A percentile compares a stretch with the other conserved stretches of the same genome.
Conservation (phyloP, 2,329 filamentous ascomycete genomes). For the Beauveria pseudobassiana region DNA sequence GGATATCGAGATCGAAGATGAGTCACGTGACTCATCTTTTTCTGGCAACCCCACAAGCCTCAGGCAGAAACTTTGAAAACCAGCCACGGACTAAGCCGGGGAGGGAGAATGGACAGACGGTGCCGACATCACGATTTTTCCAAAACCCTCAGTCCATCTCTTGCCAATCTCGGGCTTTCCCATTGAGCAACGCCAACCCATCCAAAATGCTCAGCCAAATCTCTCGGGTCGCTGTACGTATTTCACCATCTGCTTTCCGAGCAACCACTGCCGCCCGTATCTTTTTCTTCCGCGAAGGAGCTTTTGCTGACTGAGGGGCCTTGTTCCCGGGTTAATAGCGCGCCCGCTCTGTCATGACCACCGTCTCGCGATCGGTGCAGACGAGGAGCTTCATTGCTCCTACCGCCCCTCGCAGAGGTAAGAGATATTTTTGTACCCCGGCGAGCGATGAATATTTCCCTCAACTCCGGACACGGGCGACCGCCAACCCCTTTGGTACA, state of each 20-base stretch:
- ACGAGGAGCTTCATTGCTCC: slow-evolving; percentile 52
- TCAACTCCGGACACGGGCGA: not conserved
- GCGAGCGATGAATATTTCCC: slow-evolving; percentile 1
- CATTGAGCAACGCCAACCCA: slow-evolving; percentile 41
- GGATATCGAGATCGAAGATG: not conserved
- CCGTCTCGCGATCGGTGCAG: slow-evolving; percentile 41
- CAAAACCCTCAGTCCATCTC: slow-evolving; percentile 34
- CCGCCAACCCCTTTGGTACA: not conserved
- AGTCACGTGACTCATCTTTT: not conserved
- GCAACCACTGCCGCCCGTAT: not conserved
- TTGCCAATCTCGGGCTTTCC: slow-evolving; percentile 26
- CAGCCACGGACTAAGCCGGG: slow-evolving; percentile 11
- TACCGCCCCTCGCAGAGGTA: slow-evolving; percentile 55
- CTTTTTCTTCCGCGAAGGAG: not conserved
- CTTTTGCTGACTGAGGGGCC: slow-evolving; percentile 22
- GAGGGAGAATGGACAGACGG: not conserved
- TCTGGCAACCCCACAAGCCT: not conserved
- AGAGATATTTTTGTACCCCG: slow-evolving; percentile 22
- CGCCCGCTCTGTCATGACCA: slow-evolving; percentile 42
- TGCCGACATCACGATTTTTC: slow-evolving; percentile 35
- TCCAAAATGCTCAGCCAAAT: slow-evolving; percentile 51
- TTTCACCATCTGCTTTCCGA: not conserved
- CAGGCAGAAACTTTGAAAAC: slow-evolving; percentile 12
- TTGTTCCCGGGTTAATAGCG: slow-evolving; percentile 31
- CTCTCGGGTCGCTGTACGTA: slow-evolving; percentile 48